Evolutionary conservation across 257 asterid genomes (phyloP), one percentile per base, ranked within the genome.

Genomic region (Verbascum thapsus): DNA sequence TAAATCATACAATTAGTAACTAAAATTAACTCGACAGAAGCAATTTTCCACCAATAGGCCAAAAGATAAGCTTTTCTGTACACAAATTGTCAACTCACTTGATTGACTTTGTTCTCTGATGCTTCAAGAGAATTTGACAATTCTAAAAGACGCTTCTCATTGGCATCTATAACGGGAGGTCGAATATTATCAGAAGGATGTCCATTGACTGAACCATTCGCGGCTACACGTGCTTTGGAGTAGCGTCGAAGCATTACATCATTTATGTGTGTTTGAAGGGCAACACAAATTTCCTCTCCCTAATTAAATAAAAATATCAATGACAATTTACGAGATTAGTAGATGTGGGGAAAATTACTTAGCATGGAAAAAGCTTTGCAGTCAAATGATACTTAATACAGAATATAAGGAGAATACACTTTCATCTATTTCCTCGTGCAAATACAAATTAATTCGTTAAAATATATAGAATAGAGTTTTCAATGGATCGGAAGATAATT

Each of bases 221-320:
- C 76, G 5, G 85, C 70, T 52, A 92, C 80, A 13, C 99, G 92
- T 68, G 99, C 95, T 81, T 90, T 94, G 43, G 99, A 94, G 80
- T 94, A 94, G 49, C 97, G 90, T 17, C 98, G 95, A 23, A 94
- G 71, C 99, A 94, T 94, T 32, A 94, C 99, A 74, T 94, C 99
- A 69, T 90, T 94, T 78, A 94, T 94, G 70, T 94, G 99, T 63
- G 99, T 94, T 69, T 94, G 99, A 77, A 94, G 98, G 54, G 99
- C 99, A 71, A 90, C 98, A 70, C 99, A 94, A 5, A 94, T 86
- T 81, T 94, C 99, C 76, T 94, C 99, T 38, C 99, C 99, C 99
- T 94, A 68, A 78, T 68, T 53, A 50, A 67, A 53, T 37, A 63
- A 73, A 22, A 69, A 60, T 35, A 52, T 58, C 6, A 17, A 53